A percentile compares a stretch with the other conserved stretches of the same genome.
These are phyloP conservation scores for Boletellus emodensis DNA, from an alignment of 768 basidiomycete genomes.

Conservation along the genomic window DNA sequence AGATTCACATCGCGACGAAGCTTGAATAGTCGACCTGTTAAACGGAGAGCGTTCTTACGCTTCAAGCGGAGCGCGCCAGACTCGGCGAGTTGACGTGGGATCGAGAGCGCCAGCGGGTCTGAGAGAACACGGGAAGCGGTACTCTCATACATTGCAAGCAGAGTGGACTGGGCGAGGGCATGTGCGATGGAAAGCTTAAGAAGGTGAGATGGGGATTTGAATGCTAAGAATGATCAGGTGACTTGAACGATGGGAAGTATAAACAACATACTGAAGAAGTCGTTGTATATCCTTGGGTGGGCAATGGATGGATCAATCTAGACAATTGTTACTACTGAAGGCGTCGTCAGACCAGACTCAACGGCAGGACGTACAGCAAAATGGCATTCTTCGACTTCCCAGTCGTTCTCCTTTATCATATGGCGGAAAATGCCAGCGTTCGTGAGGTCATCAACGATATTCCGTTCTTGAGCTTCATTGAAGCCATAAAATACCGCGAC, in stretches of 20 bases:
- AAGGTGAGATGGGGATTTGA: slow-evolving; percentile 87
- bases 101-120: slow-evolving; percentile 69
- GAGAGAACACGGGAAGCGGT: slow-evolving; percentile 75
- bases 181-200: slow-evolving; percentile 92
- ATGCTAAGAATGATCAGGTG: slow-evolving; percentile 45
- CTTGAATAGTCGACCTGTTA: slow-evolving; percentile 85
- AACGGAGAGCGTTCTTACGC: slow-evolving; percentile 77
- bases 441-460: slow-evolving; percentile 80
- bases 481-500: slow-evolving; percentile 93
- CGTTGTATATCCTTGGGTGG: slow-evolving; percentile 92
- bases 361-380: slow-evolving; percentile 51
- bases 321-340: not conserved
- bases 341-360: not conserved
- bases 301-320: slow-evolving; percentile 81
- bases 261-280: slow-evolving; percentile 81
- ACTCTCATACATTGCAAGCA: slow-evolving; percentile 84
- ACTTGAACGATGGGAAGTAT: not conserved
- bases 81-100: slow-evolving; percentile 77
- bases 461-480: slow-evolving; percentile 69
- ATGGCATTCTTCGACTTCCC: slow-evolving; percentile 95
- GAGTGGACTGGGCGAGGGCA: slow-evolving; percentile 90
- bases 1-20: slow-evolving; percentile 86
- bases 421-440: slow-evolving; percentile 66
- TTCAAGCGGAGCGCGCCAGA: slow-evolving; percentile 74
- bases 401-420: slow-evolving; percentile 59